Percentiles rank a stretch among this genome's conserved stretches.
Evolutionary conservation across 2,329 filamentous ascomycete species (phyloP).

Genomic region (Cladosporium colombiae): DNA sequence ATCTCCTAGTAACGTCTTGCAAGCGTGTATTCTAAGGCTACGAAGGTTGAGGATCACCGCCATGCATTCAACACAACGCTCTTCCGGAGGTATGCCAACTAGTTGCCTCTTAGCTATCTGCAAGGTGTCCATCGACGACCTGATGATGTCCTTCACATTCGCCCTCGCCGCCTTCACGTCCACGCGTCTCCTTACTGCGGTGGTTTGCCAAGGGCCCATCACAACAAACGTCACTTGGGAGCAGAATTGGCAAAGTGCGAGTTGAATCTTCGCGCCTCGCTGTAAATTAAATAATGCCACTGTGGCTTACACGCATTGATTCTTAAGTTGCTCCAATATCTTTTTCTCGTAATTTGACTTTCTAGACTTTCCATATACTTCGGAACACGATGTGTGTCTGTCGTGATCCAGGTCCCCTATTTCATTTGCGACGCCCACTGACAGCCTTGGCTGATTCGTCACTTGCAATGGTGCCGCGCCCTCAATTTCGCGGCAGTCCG

Average conservation of each 20-base stretch:
- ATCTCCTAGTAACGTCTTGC: not conserved
- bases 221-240: not conserved
- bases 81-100: not conserved
- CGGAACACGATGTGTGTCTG: not conserved
- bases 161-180: not conserved
- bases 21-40: not conserved
- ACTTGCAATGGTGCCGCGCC: not conserved
- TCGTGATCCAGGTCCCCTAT: not conserved
- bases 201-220: not conserved
- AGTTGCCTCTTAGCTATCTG: not conserved
- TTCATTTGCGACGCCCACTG: not conserved
- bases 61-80: not conserved
- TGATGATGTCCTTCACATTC: not conserved
- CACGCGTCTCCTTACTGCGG: slow-evolving; percentile 3
- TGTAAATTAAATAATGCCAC: not conserved
- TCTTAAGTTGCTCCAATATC: not conserved
- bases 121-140: not conserved
- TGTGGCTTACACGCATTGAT: not conserved
- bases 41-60: not conserved
- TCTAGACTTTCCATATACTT: not conserved
- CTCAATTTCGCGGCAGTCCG: slow-evolving; percentile 1
- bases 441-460: slow-evolving; percentile 2
- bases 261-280: not conserved
- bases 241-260: not conserved
- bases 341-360: not conserved